Percentiles rank a stretch among this genome's conserved stretches.
Conservation (phyloP, 2,329 filamentous ascomycete genomes). For the Cercospora citrullina region DNA sequence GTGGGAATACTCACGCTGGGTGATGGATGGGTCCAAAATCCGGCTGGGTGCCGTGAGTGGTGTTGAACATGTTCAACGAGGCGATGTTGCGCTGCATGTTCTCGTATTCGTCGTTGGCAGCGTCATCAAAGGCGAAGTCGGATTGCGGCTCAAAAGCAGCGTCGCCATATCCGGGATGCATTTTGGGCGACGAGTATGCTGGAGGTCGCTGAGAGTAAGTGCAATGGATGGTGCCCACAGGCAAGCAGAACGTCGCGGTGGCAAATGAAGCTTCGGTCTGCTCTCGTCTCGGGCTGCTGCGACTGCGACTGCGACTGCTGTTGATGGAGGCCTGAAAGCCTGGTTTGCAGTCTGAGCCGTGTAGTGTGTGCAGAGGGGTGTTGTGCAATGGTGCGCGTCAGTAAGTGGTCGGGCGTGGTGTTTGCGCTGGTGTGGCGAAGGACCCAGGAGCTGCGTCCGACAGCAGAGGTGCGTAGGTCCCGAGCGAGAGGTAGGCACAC, state of each 20-base stretch:
- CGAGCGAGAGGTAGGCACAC: not conserved
- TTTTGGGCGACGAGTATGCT: not conserved
- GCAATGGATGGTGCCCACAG: not conserved
- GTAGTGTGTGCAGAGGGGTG: not conserved
- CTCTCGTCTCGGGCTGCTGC: not conserved
- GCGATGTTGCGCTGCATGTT: slow-evolving; percentile 28
- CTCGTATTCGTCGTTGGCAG: slow-evolving; percentile 23
- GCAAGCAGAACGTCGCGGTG: not conserved
- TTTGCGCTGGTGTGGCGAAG: not conserved
- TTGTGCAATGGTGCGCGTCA: not conserved
- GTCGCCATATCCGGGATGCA: slow-evolving; percentile 23
- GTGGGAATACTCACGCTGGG: not conserved
- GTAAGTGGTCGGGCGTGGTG: not conserved
- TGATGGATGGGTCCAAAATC: not conserved
- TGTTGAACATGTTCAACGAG: slow-evolving; percentile 22
- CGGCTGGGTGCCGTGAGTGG: not conserved
- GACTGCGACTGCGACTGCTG: not conserved
- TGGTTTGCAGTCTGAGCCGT: not conserved
- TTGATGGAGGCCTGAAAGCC: slow-evolving; percentile 12
- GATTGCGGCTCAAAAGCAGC: slow-evolving; percentile 33
- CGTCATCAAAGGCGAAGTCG: slow-evolving; percentile 31
- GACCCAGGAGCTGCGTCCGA: not conserved
- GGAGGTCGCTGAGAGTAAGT: not conserved
- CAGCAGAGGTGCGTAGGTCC: not conserved
- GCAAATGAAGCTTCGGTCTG: not conserved